These are phyloP conservation scores for Amphichorda felina DNA, from an alignment of 2,329 filamentous ascomycete species.

Conservation along the genomic window DNA sequence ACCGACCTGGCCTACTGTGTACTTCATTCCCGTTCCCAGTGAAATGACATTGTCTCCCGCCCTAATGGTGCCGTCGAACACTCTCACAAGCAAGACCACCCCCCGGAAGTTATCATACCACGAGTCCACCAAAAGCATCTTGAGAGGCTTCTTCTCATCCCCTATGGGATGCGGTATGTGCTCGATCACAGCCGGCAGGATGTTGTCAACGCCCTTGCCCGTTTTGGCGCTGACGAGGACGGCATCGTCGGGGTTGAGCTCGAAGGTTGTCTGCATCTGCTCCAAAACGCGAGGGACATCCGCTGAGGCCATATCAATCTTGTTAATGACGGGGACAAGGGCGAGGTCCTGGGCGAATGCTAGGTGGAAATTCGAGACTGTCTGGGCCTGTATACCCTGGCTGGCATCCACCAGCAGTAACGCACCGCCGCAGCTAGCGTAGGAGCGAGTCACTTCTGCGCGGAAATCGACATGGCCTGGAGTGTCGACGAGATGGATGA, in stretches of 20 bases:
- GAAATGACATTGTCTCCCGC: constrained; percentile 81
- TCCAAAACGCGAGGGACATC: constrained; percentile 77
- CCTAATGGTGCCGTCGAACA: constrained; percentile 79
- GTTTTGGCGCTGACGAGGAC: constrained; percentile 83
- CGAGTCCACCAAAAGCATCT: constrained; percentile 85
- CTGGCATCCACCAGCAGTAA: constrained; percentile 89
- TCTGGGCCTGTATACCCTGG: constrained; percentile 94
- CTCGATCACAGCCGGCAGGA: constrained; percentile 78
- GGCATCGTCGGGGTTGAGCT: constrained; percentile 65
- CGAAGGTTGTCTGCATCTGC: constrained; percentile 79
- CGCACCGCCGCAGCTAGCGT: constrained; percentile 90
- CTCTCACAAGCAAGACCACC: constrained; percentile 77
- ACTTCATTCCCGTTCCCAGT: constrained; percentile 78
- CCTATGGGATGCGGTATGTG: constrained; percentile 72
- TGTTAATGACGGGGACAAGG: constrained; percentile 89
- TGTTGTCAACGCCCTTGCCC: constrained; percentile 70
- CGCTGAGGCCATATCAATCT: constrained; percentile 84
- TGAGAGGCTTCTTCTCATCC: constrained; percentile 58
- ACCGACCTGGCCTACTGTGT: constrained; percentile 89
- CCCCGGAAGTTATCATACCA: constrained; percentile 98
- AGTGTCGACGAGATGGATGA: constrained; percentile 91
- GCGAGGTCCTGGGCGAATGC: constrained; percentile 84
- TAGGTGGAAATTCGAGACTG: constrained; percentile 96
- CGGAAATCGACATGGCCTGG: constrained; percentile 97
- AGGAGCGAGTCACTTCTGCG: constrained; percentile 89